phyloP scores from a whole-genome alignment of 2,329 filamentous ascomycete genomes.

The Paraphoma sp. region DNA sequence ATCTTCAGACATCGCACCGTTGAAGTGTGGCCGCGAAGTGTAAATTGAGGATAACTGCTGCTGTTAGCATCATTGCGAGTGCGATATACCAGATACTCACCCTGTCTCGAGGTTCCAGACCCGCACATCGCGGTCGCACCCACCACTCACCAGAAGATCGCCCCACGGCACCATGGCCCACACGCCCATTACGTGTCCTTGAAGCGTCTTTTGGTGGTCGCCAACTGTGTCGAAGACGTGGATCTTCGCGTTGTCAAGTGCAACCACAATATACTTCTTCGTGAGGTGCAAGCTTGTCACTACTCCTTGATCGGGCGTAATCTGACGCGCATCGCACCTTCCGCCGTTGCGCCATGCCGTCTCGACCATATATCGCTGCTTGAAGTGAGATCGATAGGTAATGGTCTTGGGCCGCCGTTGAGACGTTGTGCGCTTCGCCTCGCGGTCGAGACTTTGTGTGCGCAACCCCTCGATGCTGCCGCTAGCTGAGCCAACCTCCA shows the following conservation, averaged over 20 bases:
- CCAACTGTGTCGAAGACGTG: slow-evolving; percentile 96
- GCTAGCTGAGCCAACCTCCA: slow-evolving; percentile 47
- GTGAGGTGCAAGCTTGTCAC: slow-evolving; percentile 96
- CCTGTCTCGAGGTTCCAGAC: slow-evolving; percentile 97
- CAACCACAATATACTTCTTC: slow-evolving; percentile 95
- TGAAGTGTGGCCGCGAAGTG: slow-evolving; percentile 91
- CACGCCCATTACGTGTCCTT: slow-evolving; percentile 98
- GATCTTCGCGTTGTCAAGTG: slow-evolving; percentile 97
- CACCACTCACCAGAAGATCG: slow-evolving; percentile 91
- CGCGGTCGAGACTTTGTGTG: slow-evolving; percentile 65
- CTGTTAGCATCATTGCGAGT: slow-evolving; percentile 13
- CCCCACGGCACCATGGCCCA: slow-evolving; percentile 99
- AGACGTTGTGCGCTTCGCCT: slow-evolving; percentile 43
- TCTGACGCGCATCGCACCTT: slow-evolving; percentile 81
- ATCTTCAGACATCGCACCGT: slow-evolving; percentile 98
- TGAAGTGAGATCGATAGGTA: slow-evolving; percentile 96
- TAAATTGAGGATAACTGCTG: slow-evolving; percentile 50
- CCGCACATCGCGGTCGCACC: slow-evolving; percentile 93
- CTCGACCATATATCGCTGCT: slow-evolving; percentile 95
- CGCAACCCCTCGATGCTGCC: slow-evolving; percentile 55
- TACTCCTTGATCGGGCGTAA: slow-evolving; percentile 94
- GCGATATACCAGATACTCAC: slow-evolving; percentile 57
- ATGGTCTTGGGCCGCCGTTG: slow-evolving; percentile 67
- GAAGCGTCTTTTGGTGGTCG: slow-evolving; percentile 83
- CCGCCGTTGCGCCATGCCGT: slow-evolving; percentile 95